Evolutionary conservation across 495 filamentous ascomycete genomes (phyloP), one percentile per base, ranked within the genome.

Genomic region (Penicillium desertorum): DNA sequence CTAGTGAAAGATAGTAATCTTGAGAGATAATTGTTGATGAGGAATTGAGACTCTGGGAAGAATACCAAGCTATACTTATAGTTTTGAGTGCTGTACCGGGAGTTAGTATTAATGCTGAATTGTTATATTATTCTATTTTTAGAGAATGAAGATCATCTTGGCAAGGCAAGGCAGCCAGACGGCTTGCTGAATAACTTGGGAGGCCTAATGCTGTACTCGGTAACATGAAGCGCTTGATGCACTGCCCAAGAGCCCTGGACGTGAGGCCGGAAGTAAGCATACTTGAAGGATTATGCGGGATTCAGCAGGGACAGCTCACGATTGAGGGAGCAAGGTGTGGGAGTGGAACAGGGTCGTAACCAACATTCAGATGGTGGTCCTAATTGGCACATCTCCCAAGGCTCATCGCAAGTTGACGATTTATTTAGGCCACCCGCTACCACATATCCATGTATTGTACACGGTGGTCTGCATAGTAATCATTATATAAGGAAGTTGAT

Each of bases 111-210:
- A 16, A 9, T 47, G 5, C 17, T 8, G 27, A 29, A 29, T n/a
- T 16, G 1, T 32, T 49, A 34, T 5, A 41, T 0, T 17, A 6
- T 30, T 36, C 19, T 17, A 7, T 36, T 36, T 36, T 22, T 22
- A 42, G 22, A 49, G 54, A 56, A 56, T 41, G 54, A 49, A 49
- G 54, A 56, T 56, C 45, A 56, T 49, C 54, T 56, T 56, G 44
- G 54, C 45, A 56, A 56, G n/a, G 11, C 30, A 30, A 25, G 27
- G 53, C 20, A 56, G 43, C n/a, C 20, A 14, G 53, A 29, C 44
- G 41, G 16, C 39, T 46, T 47, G 30, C 53, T 29, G 27, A 39
- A 34, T 25, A 29, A 17, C 32, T 48, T 19, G 7, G 53, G 53
- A 47, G 29, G 53, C 53, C 53, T 56, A 25, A 56, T 29, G 12